These are phyloP conservation scores for Parietichytrium sp. DNA, from an alignment of 108 stramenopile genomes.

Conservation along the genomic window DNA sequence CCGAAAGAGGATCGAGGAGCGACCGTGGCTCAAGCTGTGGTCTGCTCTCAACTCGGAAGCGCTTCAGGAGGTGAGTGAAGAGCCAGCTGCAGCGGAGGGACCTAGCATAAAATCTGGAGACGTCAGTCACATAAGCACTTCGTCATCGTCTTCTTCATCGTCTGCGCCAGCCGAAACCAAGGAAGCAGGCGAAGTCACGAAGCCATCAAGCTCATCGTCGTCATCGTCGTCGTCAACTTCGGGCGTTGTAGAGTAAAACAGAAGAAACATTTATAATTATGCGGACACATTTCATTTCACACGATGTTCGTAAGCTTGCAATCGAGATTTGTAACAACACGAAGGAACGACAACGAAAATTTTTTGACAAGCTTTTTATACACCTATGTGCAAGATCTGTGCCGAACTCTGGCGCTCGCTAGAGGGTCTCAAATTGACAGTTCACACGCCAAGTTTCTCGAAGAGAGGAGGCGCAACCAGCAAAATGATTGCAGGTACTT, in stretches of 20 bases:
- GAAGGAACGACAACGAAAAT: too few relatives aligned
- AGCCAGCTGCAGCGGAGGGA: background rate
- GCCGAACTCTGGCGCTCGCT: too few relatives aligned
- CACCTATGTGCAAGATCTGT: too few relatives aligned
- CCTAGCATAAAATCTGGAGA: background rate
- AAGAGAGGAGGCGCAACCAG: too few relatives aligned
- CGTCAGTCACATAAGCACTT: slow-evolving; percentile 12
- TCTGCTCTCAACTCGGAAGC: background rate
- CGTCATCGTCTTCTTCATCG: slow-evolving; percentile 31
- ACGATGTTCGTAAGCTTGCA: too few relatives aligned
- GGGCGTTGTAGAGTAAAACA: background rate
- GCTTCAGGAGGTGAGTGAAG: background rate
- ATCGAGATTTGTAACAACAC: too few relatives aligned
- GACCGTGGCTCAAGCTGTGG: slow-evolving; percentile 33
- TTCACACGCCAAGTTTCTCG: too few relatives aligned
- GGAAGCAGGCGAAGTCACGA: background rate
- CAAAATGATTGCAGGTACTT: too few relatives aligned
- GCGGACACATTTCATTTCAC: too few relatives aligned
- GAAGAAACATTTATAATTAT: too few relatives aligned
- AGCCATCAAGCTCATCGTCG: background rate
- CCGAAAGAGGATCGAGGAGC: background rate
- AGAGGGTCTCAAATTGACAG: too few relatives aligned
- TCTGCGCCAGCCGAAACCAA: background rate
- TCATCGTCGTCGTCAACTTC: background rate
- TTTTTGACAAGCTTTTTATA: too few relatives aligned